Evolutionary conservation across 441 rosid species (phyloP).

Genomic region (Kokia cookei): DNA sequence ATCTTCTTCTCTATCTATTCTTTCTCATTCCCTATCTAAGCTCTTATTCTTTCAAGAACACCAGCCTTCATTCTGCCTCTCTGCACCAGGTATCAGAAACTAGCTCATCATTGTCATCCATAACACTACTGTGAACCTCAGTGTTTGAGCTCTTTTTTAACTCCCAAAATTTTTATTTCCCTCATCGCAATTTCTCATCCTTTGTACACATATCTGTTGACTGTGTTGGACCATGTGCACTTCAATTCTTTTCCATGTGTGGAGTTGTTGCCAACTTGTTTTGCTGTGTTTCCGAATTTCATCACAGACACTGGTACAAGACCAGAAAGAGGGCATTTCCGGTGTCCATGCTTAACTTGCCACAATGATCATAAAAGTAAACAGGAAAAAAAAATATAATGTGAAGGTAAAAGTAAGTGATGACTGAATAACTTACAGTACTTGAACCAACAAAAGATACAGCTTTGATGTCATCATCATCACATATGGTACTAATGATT

Average conservation of each 20-base stretch:
- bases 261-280: no score
- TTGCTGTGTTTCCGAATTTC: no score
- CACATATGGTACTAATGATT: conserved; percentile 64
- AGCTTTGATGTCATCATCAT: conserved; percentile 40
- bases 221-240: background rate
- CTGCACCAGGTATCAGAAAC: no score
- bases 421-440: conserved; percentile 42
- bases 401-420: background rate
- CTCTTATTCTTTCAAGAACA: no score
- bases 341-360: no score
- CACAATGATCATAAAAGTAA: background rate
- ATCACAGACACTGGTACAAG: no score
- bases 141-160: background rate
- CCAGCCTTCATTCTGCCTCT: no score
- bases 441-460: conserved; percentile 89
- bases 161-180: background rate
- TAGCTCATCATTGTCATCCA: no score
- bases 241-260: no score
- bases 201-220: background rate
- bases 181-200: background rate
- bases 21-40: no score
- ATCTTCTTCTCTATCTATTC: no score
- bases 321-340: no score
- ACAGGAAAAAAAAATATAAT: background rate
- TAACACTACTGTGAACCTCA: background rate